These are phyloP conservation scores for Endothia cerciana DNA, from an alignment of 2,329 filamentous ascomycete genomes.

Conservation along the genomic window DNA sequence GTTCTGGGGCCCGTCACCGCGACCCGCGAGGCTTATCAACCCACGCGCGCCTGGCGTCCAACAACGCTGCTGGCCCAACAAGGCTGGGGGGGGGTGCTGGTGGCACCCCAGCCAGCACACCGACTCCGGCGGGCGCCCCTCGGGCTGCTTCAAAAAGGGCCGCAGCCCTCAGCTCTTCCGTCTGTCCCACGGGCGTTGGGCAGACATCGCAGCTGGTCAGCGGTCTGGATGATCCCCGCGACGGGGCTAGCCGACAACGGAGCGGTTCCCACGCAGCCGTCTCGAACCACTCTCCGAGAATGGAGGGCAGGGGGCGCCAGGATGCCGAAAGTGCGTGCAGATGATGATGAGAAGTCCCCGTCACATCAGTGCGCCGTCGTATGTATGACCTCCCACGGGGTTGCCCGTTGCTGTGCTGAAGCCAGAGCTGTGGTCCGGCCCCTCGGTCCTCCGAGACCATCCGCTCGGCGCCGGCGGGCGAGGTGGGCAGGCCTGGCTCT, in stretches of 20 bases:
- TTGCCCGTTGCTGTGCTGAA: background rate
- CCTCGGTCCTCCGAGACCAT: constrained; percentile 12
- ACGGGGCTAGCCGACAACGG: constrained; percentile 26
- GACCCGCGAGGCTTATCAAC: background rate
- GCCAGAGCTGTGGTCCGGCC: background rate
- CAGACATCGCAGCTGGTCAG: background rate
- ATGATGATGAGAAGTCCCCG: background rate
- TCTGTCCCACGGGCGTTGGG: background rate
- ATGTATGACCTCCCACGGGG: background rate
- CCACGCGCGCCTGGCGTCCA: no score
- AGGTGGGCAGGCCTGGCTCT: background rate
- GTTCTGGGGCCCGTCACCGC: background rate
- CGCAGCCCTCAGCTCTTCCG: background rate
- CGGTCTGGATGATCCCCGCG: background rate
- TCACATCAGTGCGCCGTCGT: background rate
- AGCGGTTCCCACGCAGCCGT: constrained; percentile 17
- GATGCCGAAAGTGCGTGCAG: constrained; percentile 9
- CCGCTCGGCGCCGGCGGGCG: constrained; percentile 6
- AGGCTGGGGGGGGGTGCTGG: no score
- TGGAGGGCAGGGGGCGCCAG: background rate
- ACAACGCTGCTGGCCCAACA: no score
- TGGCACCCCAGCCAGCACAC: background rate
- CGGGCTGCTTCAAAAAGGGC: background rate
- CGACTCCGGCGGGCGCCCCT: background rate
- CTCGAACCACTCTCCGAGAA: constrained; percentile 17